Base-by-base conservation (phyloP, 75 land plant species). In the Sequoia sempervirens region DNA sequence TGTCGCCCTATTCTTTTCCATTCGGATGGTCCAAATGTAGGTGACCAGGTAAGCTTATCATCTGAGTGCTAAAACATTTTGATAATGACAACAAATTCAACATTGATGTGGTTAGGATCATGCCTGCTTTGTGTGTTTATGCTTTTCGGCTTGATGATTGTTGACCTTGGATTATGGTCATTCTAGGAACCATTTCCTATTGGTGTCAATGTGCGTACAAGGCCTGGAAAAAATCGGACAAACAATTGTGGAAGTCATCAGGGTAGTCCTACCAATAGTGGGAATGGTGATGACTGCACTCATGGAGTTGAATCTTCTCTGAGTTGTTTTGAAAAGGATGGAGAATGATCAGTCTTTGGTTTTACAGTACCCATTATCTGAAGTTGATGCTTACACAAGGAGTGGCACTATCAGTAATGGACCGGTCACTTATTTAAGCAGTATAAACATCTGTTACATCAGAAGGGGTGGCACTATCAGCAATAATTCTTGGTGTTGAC, bases 1-100 rank as follows among this genome's bases (percentile, higher is more conserved):
- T 96, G 98, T 86, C 93, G 96, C 15, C 98, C 98, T 66, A 94
- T 96, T 79, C 92, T 96, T 83, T 94, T 96, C 85, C 91, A 93
- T 75, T 89, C 98, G 32, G 96, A 92, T 50, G 98, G 98, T 64
- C 98, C 98, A 32, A 93, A 96, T 84, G 89, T 93, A 10, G 96
- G 96, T 18, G 96, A 96, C 76, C 98, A 93, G 96, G 96, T 96
- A 91, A 53, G 58, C 47, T 32, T 75, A 53, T 54, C n/a, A 53
- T 50, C 3, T 43, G 37, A 47, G 18, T 41, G 52, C 47, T 58
- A 54, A 37, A 45, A 52, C 66, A 38, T 18, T 47, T 26, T n/a
- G 47, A 54, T 72, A n/a, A 20, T 28, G 12, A 10, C 43, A 7
- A 2, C 17, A 20, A 43, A 30, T 79, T 26, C n/a, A 50, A n/a